Percentiles rank a stretch among this genome's conserved stretches.
These are phyloP conservation scores for Microdochium nivale DNA, from an alignment of 2,329 filamentous ascomycete species.

Conservation along the genomic window DNA sequence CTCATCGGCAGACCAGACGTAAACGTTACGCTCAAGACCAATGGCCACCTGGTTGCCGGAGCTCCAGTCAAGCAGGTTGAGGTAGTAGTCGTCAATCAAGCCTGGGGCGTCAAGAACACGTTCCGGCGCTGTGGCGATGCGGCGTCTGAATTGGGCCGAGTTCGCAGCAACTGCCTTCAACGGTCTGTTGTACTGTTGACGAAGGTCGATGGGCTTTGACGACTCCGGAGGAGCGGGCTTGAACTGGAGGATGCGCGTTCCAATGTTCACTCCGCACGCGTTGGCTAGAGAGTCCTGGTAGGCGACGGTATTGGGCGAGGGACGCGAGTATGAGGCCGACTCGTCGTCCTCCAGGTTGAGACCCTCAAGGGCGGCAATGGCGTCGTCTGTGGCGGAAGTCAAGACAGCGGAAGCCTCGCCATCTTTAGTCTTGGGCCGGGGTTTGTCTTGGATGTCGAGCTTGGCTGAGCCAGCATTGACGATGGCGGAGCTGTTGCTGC, in stretches of 20 bases:
- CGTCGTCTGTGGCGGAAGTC: constrained; percentile 71
- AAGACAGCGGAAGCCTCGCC: constrained; percentile 68
- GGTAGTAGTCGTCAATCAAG: constrained; percentile 96
- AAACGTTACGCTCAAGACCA: constrained; percentile 91
- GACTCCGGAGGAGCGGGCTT: constrained; percentile 98
- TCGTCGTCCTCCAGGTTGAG: constrained; percentile 68
- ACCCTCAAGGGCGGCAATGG: constrained; percentile 69
- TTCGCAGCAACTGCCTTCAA: constrained; percentile 67
- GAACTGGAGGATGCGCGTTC: constrained; percentile 93
- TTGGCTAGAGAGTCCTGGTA: constrained; percentile 88
- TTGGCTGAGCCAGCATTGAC: constrained; percentile 75
- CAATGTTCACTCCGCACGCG: constrained; percentile 86
- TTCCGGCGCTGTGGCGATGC: constrained; percentile 90
- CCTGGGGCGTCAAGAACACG: constrained; percentile 93
- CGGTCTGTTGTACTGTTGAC: constrained; percentile 95
- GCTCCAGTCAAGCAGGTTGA: constrained; percentile 98
- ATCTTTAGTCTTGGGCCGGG: constrained; percentile 63
- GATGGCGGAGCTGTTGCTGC: constrained; percentile 80
- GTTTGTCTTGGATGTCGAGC: constrained; percentile 62
- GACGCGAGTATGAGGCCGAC: constrained; percentile 61
- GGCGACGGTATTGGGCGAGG: constrained; percentile 78
- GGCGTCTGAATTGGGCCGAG: constrained; percentile 80
- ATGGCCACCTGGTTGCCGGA: constrained; percentile 97
- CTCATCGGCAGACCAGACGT: constrained; percentile 96
- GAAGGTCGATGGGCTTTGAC: constrained; percentile 94